phyloP scores from a whole-genome alignment of 495 filamentous ascomycete genomes.

The Penicillium cinerascens region DNA sequence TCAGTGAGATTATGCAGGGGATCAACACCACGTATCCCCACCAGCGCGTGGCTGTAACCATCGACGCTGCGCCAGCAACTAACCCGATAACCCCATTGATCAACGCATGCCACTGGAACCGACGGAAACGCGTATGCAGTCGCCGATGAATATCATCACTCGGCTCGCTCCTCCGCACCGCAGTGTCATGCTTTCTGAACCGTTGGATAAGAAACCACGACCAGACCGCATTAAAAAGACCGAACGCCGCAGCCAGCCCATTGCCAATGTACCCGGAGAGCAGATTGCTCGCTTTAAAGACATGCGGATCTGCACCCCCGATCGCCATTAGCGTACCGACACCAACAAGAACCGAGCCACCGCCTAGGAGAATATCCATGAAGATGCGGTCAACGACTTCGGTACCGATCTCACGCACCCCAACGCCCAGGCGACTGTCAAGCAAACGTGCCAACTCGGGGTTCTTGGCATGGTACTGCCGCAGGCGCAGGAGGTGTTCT shows the following conservation, averaged over 20 bases:
- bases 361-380: conserved; percentile 47
- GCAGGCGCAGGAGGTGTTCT: conserved; percentile 21
- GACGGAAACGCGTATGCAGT: conserved; percentile 31
- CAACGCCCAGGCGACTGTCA: conserved; percentile 35
- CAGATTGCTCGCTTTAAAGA: conserved; percentile 45
- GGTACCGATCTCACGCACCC: conserved; percentile 40
- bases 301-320: conserved; percentile 35
- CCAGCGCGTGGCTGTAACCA: conserved; percentile 48
- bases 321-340: conserved; percentile 51
- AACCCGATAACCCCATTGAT: conserved; percentile 42
- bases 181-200: conserved; percentile 31
- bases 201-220: conserved; percentile 36
- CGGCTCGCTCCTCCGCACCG: conserved; percentile 9
- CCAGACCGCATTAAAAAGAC: conserved; percentile 44
- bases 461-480: conserved; percentile 16
- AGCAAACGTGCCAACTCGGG: conserved; percentile 14
- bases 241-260: conserved; percentile 40
- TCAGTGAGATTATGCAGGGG: conserved; percentile 44
- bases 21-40: conserved; percentile 48
- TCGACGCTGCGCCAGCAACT: conserved; percentile 47
- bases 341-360: conserved; percentile 45
- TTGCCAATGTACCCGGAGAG: conserved; percentile 51
- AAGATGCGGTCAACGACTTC: conserved; percentile 46
- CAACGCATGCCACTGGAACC: conserved; percentile 39
- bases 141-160: conserved; percentile 21